phyloP scores from a whole-genome alignment of 2,329 filamentous ascomycete species.

The Kalaharituber pfeilii region DNA sequence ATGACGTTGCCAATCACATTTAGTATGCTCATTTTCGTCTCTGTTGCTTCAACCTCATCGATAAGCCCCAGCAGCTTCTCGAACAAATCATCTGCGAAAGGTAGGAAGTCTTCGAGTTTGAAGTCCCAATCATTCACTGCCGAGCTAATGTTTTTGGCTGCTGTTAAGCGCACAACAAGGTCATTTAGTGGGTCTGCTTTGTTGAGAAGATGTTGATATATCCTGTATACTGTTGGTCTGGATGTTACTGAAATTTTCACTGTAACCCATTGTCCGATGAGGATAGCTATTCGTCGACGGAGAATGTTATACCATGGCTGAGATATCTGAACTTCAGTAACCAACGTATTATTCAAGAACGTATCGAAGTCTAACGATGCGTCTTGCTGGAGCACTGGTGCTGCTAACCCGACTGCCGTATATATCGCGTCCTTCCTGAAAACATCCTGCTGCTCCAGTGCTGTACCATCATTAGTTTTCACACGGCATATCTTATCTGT shows the following conservation, averaged over 20 bases:
- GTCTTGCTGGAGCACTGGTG: slow-evolving; percentile 47
- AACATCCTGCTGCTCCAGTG: slow-evolving; percentile 45
- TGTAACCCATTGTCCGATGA: slow-evolving; percentile 77
- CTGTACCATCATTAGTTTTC: slow-evolving; percentile 28
- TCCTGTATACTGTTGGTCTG: slow-evolving; percentile 62
- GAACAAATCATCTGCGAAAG: slow-evolving; percentile 58
- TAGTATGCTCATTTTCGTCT: slow-evolving; percentile 78
- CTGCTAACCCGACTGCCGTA: slow-evolving; percentile 74
- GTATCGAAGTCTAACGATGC: slow-evolving; percentile 65
- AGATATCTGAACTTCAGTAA: slow-evolving; percentile 57
- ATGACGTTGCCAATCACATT: slow-evolving; percentile 73
- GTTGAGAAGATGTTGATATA: slow-evolving; percentile 74
- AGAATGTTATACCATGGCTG: slow-evolving; percentile 59
- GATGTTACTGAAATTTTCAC: slow-evolving; percentile 54
- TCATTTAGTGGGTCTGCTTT: slow-evolving; percentile 66
- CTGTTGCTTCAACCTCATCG: slow-evolving; percentile 59
- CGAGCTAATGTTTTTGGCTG: slow-evolving; percentile 64
- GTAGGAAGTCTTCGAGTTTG: slow-evolving; percentile 51
- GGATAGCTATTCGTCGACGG: slow-evolving; percentile 69
- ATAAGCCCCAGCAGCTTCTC: slow-evolving; percentile 60
- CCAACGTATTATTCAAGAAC: slow-evolving; percentile 58
- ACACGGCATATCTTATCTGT: no score
- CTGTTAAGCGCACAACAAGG: slow-evolving; percentile 77
- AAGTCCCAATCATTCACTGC: slow-evolving; percentile 79
- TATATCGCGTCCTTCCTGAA: slow-evolving; percentile 88